These are phyloP conservation scores for Blastobotrys terrestris DNA, from an alignment of 805 yeast species.

Conservation along the genomic window DNA sequence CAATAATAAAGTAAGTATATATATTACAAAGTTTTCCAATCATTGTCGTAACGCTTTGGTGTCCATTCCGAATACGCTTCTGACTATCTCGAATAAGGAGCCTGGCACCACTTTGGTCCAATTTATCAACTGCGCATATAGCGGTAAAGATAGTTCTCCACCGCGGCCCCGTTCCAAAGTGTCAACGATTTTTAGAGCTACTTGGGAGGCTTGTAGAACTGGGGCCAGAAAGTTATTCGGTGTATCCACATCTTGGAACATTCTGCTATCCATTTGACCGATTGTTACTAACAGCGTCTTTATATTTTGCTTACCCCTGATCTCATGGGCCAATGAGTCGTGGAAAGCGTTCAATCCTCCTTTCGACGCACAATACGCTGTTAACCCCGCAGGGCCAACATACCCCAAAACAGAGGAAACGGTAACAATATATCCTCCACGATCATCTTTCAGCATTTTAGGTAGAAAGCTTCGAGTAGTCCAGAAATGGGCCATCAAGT, in stretches of 20 bases:
- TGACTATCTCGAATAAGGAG: constrained; percentile 9
- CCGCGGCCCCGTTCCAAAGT: constrained; percentile 50
- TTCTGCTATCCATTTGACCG: constrained; percentile 71
- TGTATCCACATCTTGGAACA: constrained; percentile 70
- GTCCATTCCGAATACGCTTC: constrained; percentile 16
- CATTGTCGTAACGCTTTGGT: no score
- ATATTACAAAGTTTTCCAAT: no score
- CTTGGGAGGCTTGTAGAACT: constrained; percentile 57
- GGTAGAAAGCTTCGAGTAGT: constrained; percentile 69
- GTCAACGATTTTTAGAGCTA: constrained; percentile 54
- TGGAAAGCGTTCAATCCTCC: constrained; percentile 81
- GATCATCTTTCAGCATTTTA: constrained; percentile 48
- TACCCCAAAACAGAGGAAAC: constrained; percentile 81
- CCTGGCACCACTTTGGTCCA: constrained; percentile 13
- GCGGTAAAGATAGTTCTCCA: constrained; percentile 17
- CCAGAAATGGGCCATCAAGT: constrained; percentile 64
- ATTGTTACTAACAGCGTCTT: constrained; percentile 76
- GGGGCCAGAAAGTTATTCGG: constrained; percentile 80
- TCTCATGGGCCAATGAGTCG: constrained; percentile 67
- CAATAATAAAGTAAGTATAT: no score
- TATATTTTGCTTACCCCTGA: constrained; percentile 41
- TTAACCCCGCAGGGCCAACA: constrained; percentile 71
- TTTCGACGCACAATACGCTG: constrained; percentile 83
- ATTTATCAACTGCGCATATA: constrained; percentile 14
- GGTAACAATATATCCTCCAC: constrained; percentile 70